Evolutionary conservation across 768 basidiomycete species (phyloP), one percentile per base, ranked within the genome.

Genomic region (Mycena galericulata): DNA sequence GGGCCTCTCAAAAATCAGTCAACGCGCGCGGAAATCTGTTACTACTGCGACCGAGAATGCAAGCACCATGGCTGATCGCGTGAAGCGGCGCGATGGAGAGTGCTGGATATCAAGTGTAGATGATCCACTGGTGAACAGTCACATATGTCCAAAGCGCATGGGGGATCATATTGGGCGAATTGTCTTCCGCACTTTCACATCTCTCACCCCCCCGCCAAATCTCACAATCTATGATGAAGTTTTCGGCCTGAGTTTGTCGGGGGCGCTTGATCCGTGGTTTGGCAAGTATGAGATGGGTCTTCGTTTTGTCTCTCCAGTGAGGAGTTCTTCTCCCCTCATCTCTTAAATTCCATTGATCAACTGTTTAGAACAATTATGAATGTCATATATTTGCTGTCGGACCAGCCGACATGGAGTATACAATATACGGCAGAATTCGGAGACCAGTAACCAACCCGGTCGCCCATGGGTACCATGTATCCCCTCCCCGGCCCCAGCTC

Each of bases 131-230:
- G 53, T n/a, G 30, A 53, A 53, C 15, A 55, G 34, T 26, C 34
- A 55, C 34, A 55, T 55, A 7, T 55, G 54, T 36, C 54, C 36
- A 34, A 55, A 40, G 32, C 54, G 36, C 36, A 40, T 55, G 36
- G 54, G 54, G 22, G 54, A 55, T 55, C 22, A 24, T 40, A 18
- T 55, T 24, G 54, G 32, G 22, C n/a, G 34, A 20, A n/a, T 36
- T 2, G 29, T 55, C 32, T 36, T 55, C 54, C 32, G 12, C 2
- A 55, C 30, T 20, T 55, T 38, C 34, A 24, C 54, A 24, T 36
- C 32, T 55, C 36, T 24, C 15, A 7, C 20, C 54, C 30, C 22
- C 36, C 1, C 46, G 9, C 36, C 54, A n/a, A 36, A 36, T 55
- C 54, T 55, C 12, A 10, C 54, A 24, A 36, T 55, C 30, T 40